Evolutionary conservation across 495 filamentous ascomycete genomes (phyloP).

Genomic region (Talaromyces trachyspermus): DNA sequence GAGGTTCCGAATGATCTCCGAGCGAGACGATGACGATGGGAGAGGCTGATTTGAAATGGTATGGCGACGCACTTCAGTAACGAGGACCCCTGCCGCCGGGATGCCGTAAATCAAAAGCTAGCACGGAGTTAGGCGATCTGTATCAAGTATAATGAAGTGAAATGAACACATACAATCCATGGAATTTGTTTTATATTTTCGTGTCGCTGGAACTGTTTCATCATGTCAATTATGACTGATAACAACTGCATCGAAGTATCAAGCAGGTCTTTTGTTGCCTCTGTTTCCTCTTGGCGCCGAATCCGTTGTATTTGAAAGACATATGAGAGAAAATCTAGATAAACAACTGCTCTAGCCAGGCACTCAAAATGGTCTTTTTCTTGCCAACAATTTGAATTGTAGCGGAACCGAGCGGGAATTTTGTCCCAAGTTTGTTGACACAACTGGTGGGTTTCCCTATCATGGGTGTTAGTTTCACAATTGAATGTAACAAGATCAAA

Average conservation of each 20-base stretch:
- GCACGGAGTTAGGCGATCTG: background rate
- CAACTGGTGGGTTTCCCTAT: conserved; percentile 2
- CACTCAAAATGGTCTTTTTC: background rate
- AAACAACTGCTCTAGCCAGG: conserved; percentile 9
- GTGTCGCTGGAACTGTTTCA: conserved; percentile 1
- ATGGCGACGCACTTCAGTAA: conserved; percentile 9
- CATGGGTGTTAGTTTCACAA: background rate
- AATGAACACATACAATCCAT: conserved; percentile 7
- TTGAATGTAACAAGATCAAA: background rate
- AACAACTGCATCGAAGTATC: conserved; percentile 39
- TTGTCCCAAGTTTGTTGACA: conserved; percentile 5
- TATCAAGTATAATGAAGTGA: background rate
- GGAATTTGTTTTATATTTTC: conserved; percentile 6
- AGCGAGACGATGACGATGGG: conserved; percentile 6
- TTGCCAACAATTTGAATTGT: conserved; percentile 17
- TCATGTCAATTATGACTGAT: conserved; percentile 21
- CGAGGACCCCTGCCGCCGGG: conserved; percentile 11
- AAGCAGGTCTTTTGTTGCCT: conserved; percentile 32
- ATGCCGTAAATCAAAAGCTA: conserved; percentile 8
- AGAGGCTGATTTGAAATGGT: conserved; percentile 7
- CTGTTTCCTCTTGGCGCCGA: conserved; percentile 30
- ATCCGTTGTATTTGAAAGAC: conserved; percentile 44
- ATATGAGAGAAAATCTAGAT: conserved; percentile 36
- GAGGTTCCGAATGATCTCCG: conserved; percentile 10
- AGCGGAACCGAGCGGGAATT: conserved; percentile 17